A percentile compares a stretch with the other conserved stretches of the same genome.
Conservation (phyloP, 257 asterid genomes). For the Solanum sejunctum region DNA sequence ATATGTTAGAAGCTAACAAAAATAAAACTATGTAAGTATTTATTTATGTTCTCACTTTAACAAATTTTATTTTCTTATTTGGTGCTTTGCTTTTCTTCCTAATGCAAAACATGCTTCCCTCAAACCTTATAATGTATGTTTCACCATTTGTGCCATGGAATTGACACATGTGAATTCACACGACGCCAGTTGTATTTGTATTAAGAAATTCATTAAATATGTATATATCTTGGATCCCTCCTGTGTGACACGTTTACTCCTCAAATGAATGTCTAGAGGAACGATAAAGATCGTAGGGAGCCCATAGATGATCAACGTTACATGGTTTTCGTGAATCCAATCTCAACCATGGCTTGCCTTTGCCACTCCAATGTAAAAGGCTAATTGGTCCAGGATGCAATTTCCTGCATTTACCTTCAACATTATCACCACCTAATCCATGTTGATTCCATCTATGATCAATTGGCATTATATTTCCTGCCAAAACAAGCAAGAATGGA, state of each 20-base stretch:
- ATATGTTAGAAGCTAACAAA: background rate
- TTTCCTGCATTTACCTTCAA: constrained; percentile 57
- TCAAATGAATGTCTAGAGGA: constrained; percentile 31
- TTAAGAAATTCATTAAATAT: background rate
- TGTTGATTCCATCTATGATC: constrained; percentile 79
- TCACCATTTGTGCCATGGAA: background rate
- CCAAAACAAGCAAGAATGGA: constrained; percentile 53
- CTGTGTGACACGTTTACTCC: constrained; percentile 16
- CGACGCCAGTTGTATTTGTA: background rate
- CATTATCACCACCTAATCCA: constrained; percentile 64
- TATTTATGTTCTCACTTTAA: background rate
- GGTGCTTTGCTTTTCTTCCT: background rate
- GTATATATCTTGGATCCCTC: background rate
- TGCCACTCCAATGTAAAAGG: constrained; percentile 70
- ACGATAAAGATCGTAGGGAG: constrained; percentile 65
- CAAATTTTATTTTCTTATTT: background rate
- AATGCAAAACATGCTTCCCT: background rate
- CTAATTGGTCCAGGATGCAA: constrained; percentile 74
- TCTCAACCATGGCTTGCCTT: constrained; percentile 82
- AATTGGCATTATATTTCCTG: constrained; percentile 45
- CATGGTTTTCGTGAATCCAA: constrained; percentile 61
- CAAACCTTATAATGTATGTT: background rate
- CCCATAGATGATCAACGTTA: constrained; percentile 62
- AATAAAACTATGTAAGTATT: background rate
- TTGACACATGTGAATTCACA: background rate